Base-by-base conservation (phyloP, 2,329 filamentous ascomycete species). In the Aspergillus quadricinctus region DNA sequence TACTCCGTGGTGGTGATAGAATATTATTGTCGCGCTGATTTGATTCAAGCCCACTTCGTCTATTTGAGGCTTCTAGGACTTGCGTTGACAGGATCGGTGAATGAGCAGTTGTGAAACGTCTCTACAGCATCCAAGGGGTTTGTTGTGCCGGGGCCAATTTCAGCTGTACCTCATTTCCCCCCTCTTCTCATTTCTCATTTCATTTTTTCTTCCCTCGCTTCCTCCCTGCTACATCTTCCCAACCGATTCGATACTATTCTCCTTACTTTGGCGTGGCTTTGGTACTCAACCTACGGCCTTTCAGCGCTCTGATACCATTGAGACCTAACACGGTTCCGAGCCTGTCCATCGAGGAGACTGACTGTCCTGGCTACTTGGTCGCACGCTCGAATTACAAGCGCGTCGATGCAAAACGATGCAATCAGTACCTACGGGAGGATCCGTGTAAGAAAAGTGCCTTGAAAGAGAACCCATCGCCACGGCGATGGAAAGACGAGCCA, bases 401-500 rank as follows among this genome's bases (percentile, higher is more conserved):
- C 41, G 41, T 43, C 40, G n/a, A 43, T 43, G 27, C 48, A 5
- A 19, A 29, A 49, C 48, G 9, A 49, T 31, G 48, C 48, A 21
- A n/a, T 27, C 1, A 10, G 27, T 10, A 19, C 21, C 48, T 49
- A 17, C 23, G n/a, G 19, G 48, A 29, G 21, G 27, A 49, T 27
- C n/a, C 21, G 29, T 29, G 49, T 50, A 46, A 46, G 43, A 46
- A 46, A 27, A 3, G 21, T 23, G 41, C n/a, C n/a, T 23, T 28
- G 17, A 49, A 49, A 35, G 11, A 19, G n/a, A 50, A 8, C 25
- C 14, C 50, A 14, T 45, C 43, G 49, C 27, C 21, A 61, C 63
- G 57, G 57, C 63, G 31, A 69, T 68, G 62, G 63, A 66, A 43
- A 59, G 55, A 41, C 63, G 61, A 9, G 60, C 62, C 10, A 11